Evolutionary conservation across 352 stramenopile genomes (phyloP), one percentile per base, ranked within the genome.

Genomic region (Phytophthora kernoviae): DNA sequence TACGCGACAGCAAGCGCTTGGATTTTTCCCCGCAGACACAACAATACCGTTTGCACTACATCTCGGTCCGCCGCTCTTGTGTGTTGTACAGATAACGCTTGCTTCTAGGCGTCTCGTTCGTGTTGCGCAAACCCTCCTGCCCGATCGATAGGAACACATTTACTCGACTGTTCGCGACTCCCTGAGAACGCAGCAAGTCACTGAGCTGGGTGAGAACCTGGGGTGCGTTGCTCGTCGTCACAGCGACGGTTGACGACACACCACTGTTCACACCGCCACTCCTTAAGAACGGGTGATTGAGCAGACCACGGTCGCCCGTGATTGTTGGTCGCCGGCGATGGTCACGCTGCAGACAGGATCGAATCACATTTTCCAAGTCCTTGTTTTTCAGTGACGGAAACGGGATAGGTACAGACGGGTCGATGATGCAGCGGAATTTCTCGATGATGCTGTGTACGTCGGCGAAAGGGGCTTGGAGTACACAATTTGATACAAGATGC

Each of bases 401-500:
- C 18, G 77, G 62, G 52, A 99, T 98, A 53, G 84, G 65, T 51
- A 98, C 86, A 32, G 84, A 90, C 12, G 85, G 81, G 70, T 99
- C 96, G 21, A 96, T 94, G 46, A 99, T 99, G 17, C 89, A 96
- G 32, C 96, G 87, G 24, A 99, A 88, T 70, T 98, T 98, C 55
- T 98, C 90, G 41, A 98, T 96, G 52, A 98, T 96, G 58, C 91
- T 96, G 46, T 92, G 86, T 5, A 97, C 78, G 32, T 98, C 81
- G 1, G 85, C 92, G 70, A 98, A 99, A 15, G 96, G 6, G 96
- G 97, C 46, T 96, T 94, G 0, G 93, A 94, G 47, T 98, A 98
- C 18, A 98, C 89, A 70, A 99, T 97, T 79, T 98, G 95, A 62
- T 98, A 99, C 21, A 99, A 71, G 67, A 99, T 98, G 70, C 95